Evolutionary conservation across 2,329 filamentous ascomycete genomes (phyloP), one percentile per base, ranked within the genome.

Genomic region (Phaeoacremonium minimum): DNA sequence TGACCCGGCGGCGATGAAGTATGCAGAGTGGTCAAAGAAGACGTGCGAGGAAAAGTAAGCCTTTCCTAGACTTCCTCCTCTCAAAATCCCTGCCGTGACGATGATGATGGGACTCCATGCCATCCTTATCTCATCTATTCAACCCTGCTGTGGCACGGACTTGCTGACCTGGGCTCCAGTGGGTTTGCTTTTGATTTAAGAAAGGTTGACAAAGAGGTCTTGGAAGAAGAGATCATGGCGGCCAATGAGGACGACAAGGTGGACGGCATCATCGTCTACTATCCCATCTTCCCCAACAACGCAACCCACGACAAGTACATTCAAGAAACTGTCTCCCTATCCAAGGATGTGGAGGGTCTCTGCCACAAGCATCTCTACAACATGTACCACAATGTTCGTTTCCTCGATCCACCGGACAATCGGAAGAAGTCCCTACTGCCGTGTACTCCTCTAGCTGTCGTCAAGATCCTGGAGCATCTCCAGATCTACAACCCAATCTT

Each of bases 371-470:
- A 97, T 67, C 85, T 97, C 56, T 90, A 91, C 77, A 98, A 98
- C 75, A 96, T 98, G 90, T 98, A 97, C 68, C 87, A 96, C 71
- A 98, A 98, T 68, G 80, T 95, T 52, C 87, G 93, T 47, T 97
- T 90, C 69, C 74, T 98, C 38, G 93, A 98, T 63, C 70, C 81
- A 16, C 83, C 84, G 5, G 63, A 73, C 30, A 86, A 88, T 60
- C 73, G 70, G 40, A 86, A 87, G 61, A 97, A 98, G 70, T 94
- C 85, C 33, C 87, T 97, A 47, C 70, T 98, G 35, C 93, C 93
- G 5, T 98, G 93, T 72, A 98, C 93, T 3, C 93, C 93, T 13
- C 77, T 98, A 16, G 93, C 93, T 17, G 85, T 95, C 42, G 87
- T 97, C 69, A 98, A 98, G 74, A 94, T 97, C 48, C 75, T 98